Conservation (phyloP, 1,139 yeast species). For the Hansenula lynferdii region DNA sequence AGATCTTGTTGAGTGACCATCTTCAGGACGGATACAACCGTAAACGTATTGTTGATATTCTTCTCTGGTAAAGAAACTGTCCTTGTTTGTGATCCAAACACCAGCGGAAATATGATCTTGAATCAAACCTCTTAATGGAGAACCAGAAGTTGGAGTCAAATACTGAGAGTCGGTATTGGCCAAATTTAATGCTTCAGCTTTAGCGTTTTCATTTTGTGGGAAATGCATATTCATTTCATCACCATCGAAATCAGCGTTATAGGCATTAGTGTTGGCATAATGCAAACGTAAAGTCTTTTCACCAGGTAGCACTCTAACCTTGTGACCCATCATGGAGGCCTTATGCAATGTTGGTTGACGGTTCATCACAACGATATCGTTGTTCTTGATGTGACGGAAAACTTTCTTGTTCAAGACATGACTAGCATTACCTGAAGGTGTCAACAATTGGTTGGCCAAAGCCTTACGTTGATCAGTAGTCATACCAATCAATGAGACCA, state of each 20-base stretch:
- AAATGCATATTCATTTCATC: conserved; percentile 99
- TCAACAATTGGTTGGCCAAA: conserved; percentile 89
- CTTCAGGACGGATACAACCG: conserved; percentile 95
- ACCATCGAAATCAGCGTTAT: conserved; percentile 99
- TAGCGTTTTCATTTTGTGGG: conserved; percentile 97
- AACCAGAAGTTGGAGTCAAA: conserved; percentile 96
- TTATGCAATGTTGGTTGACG: conserved; percentile 99
- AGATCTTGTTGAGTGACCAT: conserved; percentile 83
- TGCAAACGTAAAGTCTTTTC: conserved; percentile 96
- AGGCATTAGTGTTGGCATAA: conserved; percentile 98
- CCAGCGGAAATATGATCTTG: conserved; percentile 99
- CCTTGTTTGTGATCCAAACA: conserved; percentile 95
- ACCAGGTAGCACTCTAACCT: conserved; percentile 93
- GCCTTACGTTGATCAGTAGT: conserved; percentile 92
- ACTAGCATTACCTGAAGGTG: conserved; percentile 59
- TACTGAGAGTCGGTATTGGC: conserved; percentile 98
- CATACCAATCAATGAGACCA: conserved; percentile 83
- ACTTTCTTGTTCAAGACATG: conserved; percentile 84
- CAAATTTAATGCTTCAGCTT: conserved; percentile 91
- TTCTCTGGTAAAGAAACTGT: conserved; percentile 85
- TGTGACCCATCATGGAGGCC: conserved; percentile 99
- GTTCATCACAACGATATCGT: conserved; percentile 96
- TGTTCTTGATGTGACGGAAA: conserved; percentile 86
- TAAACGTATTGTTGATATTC: conserved; percentile 90
- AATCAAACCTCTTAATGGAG: conserved; percentile 97